Conservation (phyloP, 768 basidiomycete genomes). For the Mycena galericulata region DNA sequence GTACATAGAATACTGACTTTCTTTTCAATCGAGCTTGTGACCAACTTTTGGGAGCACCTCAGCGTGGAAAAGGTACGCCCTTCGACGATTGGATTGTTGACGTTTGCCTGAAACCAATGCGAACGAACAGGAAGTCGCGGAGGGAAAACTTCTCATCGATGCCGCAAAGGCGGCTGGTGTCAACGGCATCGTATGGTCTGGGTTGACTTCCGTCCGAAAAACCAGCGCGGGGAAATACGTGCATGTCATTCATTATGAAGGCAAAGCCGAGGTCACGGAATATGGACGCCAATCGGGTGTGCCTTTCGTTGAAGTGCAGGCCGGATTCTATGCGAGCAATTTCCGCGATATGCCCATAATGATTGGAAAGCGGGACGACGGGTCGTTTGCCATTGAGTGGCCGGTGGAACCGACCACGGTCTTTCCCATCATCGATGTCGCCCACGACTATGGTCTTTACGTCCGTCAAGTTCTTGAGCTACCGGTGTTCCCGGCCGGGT, state of each 20-base stretch:
- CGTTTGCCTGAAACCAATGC: background rate
- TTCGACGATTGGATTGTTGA: background rate
- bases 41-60: constrained; percentile 24
- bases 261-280: constrained; percentile 2
- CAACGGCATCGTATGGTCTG: constrained; percentile 1
- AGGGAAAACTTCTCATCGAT: constrained; percentile 10
- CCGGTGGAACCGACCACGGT: background rate
- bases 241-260: background rate
- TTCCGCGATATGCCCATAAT: background rate
- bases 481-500: background rate
- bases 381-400: background rate
- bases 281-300: constrained; percentile 11
- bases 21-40: background rate
- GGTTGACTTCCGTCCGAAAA: background rate
- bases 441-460: constrained; percentile 18
- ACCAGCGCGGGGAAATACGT: constrained; percentile 1
- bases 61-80: background rate
- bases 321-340: background rate
- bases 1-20: background rate
- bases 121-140: background rate
- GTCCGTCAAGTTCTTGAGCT: constrained; percentile 13
- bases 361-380: background rate
- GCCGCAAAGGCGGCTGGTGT: constrained; percentile 3
- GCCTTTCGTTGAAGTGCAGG: constrained; percentile 14
- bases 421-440: constrained; percentile 18